Percentiles rank a stretch among this genome's conserved stretches.
phyloP scores from a whole-genome alignment of 441 rosid genomes.

The Isatis lusitanica region DNA sequence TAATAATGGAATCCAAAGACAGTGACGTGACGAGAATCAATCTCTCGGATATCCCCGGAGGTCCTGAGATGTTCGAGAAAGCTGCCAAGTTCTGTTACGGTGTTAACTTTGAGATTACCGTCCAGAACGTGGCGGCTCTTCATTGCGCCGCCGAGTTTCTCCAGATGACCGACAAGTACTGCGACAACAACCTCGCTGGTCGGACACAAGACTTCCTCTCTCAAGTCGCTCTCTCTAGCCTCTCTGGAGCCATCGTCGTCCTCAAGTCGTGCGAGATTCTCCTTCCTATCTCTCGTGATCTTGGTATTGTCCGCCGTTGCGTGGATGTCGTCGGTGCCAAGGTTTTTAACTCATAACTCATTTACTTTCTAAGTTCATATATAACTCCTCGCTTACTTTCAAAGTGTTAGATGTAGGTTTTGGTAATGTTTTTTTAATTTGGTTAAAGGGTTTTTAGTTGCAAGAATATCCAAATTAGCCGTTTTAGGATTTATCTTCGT shows the following conservation, averaged over 20 bases:
- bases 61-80: constrained; percentile 80
- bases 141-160: constrained; percentile 82
- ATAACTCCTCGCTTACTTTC: not conserved
- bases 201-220: constrained; percentile 83
- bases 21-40: constrained; percentile 56
- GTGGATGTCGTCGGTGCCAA: constrained; percentile 55
- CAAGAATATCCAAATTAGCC: not conserved
- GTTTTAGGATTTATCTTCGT: not conserved
- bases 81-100: constrained; percentile 88
- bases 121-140: constrained; percentile 81
- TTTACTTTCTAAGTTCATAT: not conserved
- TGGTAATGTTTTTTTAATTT: not conserved
- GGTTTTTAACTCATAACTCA: constrained; percentile 40
- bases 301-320: constrained; percentile 65
- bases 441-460: too few relatives aligned
- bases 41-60: constrained; percentile 80
- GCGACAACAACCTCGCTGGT: constrained; percentile 68
- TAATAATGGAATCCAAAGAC: constrained; percentile 70
- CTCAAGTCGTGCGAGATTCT: constrained; percentile 78
- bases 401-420: not conserved
- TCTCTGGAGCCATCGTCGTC: constrained; percentile 74
- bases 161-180: constrained; percentile 70
- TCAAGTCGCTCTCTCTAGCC: constrained; percentile 78
- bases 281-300: constrained; percentile 73
- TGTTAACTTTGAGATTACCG: constrained; percentile 83